Base-by-base conservation (phyloP, 306 rosid species). In the Styphnolobium japonicum region DNA sequence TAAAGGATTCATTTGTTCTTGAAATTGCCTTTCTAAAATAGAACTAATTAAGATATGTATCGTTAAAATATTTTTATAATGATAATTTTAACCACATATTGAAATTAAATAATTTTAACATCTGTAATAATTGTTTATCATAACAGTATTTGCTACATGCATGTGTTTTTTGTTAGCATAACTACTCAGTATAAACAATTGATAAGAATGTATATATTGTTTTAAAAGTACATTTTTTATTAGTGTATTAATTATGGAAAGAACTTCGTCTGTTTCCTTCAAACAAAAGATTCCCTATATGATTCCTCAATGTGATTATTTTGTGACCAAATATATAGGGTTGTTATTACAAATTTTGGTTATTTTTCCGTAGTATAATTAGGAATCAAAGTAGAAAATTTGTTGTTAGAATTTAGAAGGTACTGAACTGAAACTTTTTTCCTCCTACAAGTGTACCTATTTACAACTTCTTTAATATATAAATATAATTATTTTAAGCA, bases 61-160 rank as follows among this genome's bases (percentile, higher is more conserved):
- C 1, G 25, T 51, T 33, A 49, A 76, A 67, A 12, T 60, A 60
- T 60, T 48, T 53, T 55, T 43, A 9, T 53, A 36, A 29, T 22
- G 46, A 83, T 52, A 15, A 37, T 45, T 73, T 45, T 31, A 27
- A 23, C 56, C 23, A 37, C 29, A 19, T 18, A 9, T 42, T 73
- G 57, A 73, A 25, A 34, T 34, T 29, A 5, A 21, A 48, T 81
- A 22, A 67, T 56, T 81, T 66, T 15, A 22, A 61, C 8, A 81
- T 33, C 37, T 64, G 14, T 31, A 23, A 10, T 33, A 42, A 33
- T 57, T 75, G 43, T 76, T 37, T 69, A 34, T 60, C 43, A 9
- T 45, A 60, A 48, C 63, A 45, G 9, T 67, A 75, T 57, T 57
- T 75, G 53, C 36, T 18, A 21, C 21, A 25, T 57, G 27, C 25